A percentile compares a stretch with the other conserved stretches of the same genome.
Evolutionary conservation across 2,329 filamentous ascomycete genomes (phyloP).

Genomic region (Claviceps maximensis): DNA sequence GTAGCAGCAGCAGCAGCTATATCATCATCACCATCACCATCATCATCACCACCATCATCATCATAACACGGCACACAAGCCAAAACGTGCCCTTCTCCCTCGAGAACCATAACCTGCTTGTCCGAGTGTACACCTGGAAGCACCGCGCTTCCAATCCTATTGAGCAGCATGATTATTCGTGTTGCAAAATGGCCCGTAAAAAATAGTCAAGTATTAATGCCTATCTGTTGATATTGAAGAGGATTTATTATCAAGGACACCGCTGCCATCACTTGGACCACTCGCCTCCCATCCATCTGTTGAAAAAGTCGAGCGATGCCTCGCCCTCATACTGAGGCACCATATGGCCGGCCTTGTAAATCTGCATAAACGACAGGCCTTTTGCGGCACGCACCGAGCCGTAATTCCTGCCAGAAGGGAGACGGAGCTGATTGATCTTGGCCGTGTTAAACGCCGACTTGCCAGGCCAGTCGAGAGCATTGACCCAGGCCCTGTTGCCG

Average conservation of each 20-base stretch:
- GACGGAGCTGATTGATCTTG: constrained; percentile 53
- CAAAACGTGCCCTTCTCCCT: no score
- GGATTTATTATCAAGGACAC: not conserved
- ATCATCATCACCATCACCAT: no score
- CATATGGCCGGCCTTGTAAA: constrained; percentile 90
- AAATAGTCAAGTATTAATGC: no score
- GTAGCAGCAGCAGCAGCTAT: no score
- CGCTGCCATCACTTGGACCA: constrained; percentile 5
- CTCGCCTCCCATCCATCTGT: constrained; percentile 58
- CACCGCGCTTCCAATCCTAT: no score
- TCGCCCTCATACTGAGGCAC: constrained; percentile 90
- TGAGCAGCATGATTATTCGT: no score
- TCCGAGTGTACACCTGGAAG: no score
- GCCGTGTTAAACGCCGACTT: constrained; percentile 66
- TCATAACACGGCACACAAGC: no score
- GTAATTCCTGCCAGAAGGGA: constrained; percentile 34
- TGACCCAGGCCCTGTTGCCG: constrained; percentile 88
- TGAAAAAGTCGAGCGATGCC: constrained; percentile 78
- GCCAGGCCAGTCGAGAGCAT: constrained; percentile 84
- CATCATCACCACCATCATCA: no score
- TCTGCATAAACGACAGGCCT: constrained; percentile 86
- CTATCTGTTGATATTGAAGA: no score
- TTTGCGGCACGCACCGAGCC: constrained; percentile 75
- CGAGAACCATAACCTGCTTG: no score
- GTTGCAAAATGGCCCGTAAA: no score